Base-by-base conservation (phyloP, 306 rosid genomes). In the Styphnolobium japonicum region DNA sequence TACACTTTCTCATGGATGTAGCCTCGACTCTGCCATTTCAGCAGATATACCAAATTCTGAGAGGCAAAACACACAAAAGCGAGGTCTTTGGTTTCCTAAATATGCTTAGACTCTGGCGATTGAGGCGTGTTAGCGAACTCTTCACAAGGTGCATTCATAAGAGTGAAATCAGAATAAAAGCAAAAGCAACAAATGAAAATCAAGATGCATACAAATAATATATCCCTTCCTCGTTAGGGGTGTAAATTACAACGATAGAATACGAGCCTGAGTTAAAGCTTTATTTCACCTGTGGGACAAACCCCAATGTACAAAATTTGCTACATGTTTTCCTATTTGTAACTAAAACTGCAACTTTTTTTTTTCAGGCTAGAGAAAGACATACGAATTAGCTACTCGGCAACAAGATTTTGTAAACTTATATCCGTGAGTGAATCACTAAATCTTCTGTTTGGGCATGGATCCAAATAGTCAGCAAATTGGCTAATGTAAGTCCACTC, bases 61-160 rank as follows among this genome's bases (percentile, higher is more conserved):
- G 87, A 0, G 90, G 91, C 64, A 67, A 76, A 31, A 29, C 22
- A 33, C 77, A 52, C 31, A 52, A 52, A 10, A 79, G 72, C 27
- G 81, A 74, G 37, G 69, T 74, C 42, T 92, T 92, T 53, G 88
- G 91, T 60, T 87, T 92, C 84, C 87, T 94, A 75, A 87, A 88
- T 83, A 52, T 91, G 90, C 97, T 94, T 64, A 86, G 97, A 53
- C 89, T 92, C 22, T 94, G 98, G 98, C 89, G 97, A 63, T 87
- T 94, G 65, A 79, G 93, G 53, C 97, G 88, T 5, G 94, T 92
- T 45, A 84, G 97, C 63, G 83, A 90, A 81, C 79, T 92, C 81
- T 94, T 94, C 78, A 7, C 87, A 29, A 89, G 97, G 97, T 94
- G 81, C 29, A 34, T 75, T 10, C 29, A 63, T 9, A 46, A 22